Evolutionary conservation across 345 rosid species (phyloP).

Genomic region (Gossypium australe): DNA sequence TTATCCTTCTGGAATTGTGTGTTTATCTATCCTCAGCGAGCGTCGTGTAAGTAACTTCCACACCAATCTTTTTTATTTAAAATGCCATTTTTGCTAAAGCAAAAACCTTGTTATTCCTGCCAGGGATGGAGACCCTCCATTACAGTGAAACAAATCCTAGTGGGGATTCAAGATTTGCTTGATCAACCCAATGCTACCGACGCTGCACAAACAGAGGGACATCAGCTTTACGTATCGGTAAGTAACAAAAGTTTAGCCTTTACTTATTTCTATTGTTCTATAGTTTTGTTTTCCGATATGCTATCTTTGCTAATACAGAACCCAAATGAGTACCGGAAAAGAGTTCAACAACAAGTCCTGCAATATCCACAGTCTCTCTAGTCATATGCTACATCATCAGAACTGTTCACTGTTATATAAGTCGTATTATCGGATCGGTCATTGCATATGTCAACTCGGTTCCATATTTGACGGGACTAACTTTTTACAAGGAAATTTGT

Average conservation of each 20-base stretch:
- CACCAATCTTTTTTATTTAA: neutral
- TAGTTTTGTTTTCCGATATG: neutral
- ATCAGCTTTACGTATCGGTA: conserved; percentile 30
- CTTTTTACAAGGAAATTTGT: too few species aligned
- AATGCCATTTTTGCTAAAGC: neutral
- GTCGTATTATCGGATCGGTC: neutral
- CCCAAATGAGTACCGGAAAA: conserved; percentile 33
- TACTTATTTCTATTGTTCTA: neutral
- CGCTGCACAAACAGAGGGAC: conserved; percentile 35
- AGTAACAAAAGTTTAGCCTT: neutral
- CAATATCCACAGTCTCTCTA: conserved; percentile 32
- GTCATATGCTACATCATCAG: neutral
- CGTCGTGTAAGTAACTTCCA: conserved; percentile 18
- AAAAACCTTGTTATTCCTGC: neutral
- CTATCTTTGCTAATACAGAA: conserved; percentile 27
- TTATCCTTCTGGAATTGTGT: conserved; percentile 37
- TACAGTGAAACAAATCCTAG: conserved; percentile 36
- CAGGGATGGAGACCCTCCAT: conserved; percentile 47
- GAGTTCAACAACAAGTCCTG: conserved; percentile 42
- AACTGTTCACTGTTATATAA: neutral
- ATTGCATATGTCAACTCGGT: too few species aligned
- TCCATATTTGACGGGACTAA: too few species aligned
- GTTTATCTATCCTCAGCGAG: conserved; percentile 38
- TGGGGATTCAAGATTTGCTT: conserved; percentile 39
- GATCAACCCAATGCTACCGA: conserved; percentile 36